Evolutionary conservation across 441 rosid genomes (phyloP), one percentile per base, ranked within the genome.

Genomic region (Bocquillonia castaneifolia): DNA sequence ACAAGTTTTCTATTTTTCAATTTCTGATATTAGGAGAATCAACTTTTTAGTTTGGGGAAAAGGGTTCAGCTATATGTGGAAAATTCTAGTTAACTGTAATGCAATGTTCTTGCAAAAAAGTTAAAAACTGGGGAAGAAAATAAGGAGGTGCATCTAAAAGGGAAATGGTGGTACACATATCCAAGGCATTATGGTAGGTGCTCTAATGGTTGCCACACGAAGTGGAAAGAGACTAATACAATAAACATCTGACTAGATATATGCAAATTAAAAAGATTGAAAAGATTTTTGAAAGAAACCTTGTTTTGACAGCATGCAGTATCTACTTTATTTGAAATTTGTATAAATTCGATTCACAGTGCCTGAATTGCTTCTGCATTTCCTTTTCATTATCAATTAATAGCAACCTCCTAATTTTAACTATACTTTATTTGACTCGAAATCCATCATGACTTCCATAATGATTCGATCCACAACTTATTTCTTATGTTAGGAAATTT

Each of bases 131-230:
- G 4, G 57, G 31, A 25, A 10, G 31, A 26, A 26, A 17, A 53
- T n/a, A 28, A 9, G 9, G 6, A 15, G 37, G 2, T 14, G 32
- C n/a, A 31, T 31, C 1, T 5, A 37, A 42, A 2, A 42, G 9
- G 12, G 51, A 25, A 6, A 10, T 20, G 39, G 66, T 72, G 79
- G 71, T 39, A 60, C 63, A 52, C 76, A 63, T 36, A 36, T 52
- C 36, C 56, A 29, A 57, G 29, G 39, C 70, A 63, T 47, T 23
- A 67, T 34, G 22, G 54, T n/a, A 56, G 55, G 52, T 60, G 66
- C 74, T 70, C 56, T 58, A 66, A 68, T 72, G 51, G 55, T 60
- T 31, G 47, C 76, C 84, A 40, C 72, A 63, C 44, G 50, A 73
- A 77, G 81, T 77, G 81, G 72, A 68, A 53, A 68, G 39, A 45